phyloP scores from a whole-genome alignment of 331 rosid species.

The Malus hybrid region DNA sequence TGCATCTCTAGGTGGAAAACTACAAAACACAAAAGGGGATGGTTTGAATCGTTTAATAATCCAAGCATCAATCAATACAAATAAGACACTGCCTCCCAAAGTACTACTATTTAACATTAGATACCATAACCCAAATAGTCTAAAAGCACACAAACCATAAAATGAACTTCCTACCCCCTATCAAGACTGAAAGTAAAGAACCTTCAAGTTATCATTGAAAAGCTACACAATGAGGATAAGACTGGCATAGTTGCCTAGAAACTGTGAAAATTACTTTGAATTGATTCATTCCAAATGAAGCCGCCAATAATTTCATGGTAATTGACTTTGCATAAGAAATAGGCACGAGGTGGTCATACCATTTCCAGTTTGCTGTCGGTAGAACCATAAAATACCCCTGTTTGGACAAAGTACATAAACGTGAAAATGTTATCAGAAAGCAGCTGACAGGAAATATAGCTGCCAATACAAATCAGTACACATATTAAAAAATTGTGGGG shows the following conservation, averaged over 20 bases:
- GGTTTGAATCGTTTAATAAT: neutral
- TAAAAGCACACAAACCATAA: neutral
- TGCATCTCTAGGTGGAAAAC: neutral
- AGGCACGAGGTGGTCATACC: slow-evolving; percentile 2
- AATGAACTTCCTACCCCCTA: neutral
- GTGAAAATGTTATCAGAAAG: neutral
- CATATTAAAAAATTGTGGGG: neutral
- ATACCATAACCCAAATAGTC: neutral
- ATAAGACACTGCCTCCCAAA: neutral
- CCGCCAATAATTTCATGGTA: neutral
- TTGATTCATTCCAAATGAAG: neutral
- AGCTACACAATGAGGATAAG: neutral
- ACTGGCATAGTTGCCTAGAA: neutral
- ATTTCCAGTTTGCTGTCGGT: slow-evolving; percentile 28
- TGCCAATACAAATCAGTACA: neutral
- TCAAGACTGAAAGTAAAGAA: neutral
- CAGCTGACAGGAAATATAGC: neutral
- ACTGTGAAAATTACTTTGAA: neutral
- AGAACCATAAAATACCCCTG: slow-evolving; percentile 27
- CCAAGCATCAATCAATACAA: neutral
- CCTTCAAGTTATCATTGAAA: neutral
- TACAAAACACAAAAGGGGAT: neutral
- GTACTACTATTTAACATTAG: neutral
- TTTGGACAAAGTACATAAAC: neutral
- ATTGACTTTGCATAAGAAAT: neutral